Evolutionary conservation across 225 moss, liverwort and hornwort species (phyloP), one percentile per base, ranked within the genome.

Genomic region (Ulota crispa): DNA sequence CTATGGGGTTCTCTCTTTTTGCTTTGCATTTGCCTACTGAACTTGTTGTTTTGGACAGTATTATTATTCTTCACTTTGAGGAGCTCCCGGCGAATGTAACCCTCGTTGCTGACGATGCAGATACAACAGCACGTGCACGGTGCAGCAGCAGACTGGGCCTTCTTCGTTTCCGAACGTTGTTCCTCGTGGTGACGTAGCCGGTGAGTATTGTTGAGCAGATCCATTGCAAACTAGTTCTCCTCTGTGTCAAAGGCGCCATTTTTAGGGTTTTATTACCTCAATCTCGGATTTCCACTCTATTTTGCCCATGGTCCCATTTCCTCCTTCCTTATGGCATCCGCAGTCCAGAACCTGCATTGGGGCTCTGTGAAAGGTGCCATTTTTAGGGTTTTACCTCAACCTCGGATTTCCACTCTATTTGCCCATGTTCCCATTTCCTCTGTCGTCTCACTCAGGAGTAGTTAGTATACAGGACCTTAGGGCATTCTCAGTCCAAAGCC

Each of bases 61-160:
- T 13, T 43, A 43, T 39, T 39, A 39, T 43, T 43, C 43, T 43
- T 43, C 43, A 8, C 13, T 61, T 75, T 42, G 42, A 32, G 53
- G 45, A 77, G 36, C 78, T 78, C 16, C 13, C 11, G 42, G 2
- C 10, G 57, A 31, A 68, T 55, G 54, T 18, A 13, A 6, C 2
- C 2, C 13, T 28, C 26, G 72, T 53, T 53, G 9, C 4, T 21
- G 63, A 42, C 56, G 63, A 42, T 50, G 18, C 83, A 86, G 88
- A 55, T 86, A 81, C 28, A 69, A 50, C 83, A 83, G 67, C 64
- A 31, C 64, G 26, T 81, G 77, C 65, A 27, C 65, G n/a, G 9
- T 76, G 43, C 43, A 59, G 79, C 59, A 59, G 77, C 59, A 59
- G 77, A 78, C 14, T 30, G 78, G 31, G 5, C 30, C 80, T 81